Conservation (phyloP, 345 rosid species). For the Luvunga scandens region DNA sequence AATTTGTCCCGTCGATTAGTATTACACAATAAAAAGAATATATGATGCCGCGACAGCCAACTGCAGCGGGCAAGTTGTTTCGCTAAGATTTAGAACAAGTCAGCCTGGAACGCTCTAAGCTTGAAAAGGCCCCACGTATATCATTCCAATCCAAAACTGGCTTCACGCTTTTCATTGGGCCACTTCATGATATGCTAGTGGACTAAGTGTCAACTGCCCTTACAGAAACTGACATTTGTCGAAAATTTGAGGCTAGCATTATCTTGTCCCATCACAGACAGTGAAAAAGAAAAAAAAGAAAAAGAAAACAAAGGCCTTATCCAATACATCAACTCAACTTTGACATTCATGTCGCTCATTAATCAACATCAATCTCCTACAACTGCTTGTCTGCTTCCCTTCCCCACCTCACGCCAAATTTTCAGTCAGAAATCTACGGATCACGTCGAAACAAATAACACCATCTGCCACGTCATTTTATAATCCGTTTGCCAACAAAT, state of each 20-base stretch:
- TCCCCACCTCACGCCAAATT: neutral
- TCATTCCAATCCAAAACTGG: neutral
- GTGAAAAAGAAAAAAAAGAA: too few relatives aligned
- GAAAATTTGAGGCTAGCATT: neutral
- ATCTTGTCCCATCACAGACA: neutral
- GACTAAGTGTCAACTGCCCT: too few relatives aligned
- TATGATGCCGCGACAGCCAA: neutral
- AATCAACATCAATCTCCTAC: neutral
- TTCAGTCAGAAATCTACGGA: neutral
- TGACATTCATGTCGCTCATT: neutral
- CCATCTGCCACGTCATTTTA: neutral
- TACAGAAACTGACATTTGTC: too few relatives aligned
- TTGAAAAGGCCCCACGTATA: neutral
- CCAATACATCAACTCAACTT: neutral
- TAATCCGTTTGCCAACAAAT: neutral
- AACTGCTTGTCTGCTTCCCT: too few relatives aligned
- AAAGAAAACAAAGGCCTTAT: neutral
- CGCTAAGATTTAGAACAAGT: neutral
- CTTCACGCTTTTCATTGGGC: neutral
- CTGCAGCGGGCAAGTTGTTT: neutral
- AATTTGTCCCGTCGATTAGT: too few relatives aligned
- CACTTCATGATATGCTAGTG: neutral
- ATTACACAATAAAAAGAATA: too few relatives aligned
- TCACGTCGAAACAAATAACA: neutral
- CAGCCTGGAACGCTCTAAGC: neutral